Evolutionary conservation across 2,329 filamentous ascomycete species (phyloP).

Genomic region (Scytalidium lignicola): DNA sequence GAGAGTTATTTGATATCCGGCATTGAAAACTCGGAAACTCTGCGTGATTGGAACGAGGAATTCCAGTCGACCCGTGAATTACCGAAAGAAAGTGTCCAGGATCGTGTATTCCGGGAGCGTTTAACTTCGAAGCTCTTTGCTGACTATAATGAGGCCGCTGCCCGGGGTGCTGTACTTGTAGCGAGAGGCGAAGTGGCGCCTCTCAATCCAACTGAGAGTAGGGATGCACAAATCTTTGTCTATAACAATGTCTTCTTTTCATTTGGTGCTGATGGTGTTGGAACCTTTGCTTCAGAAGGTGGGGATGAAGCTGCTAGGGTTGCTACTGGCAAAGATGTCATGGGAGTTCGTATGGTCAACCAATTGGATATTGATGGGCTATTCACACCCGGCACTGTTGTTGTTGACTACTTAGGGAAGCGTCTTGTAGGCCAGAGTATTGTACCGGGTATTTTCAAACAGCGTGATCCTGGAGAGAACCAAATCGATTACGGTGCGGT

Average conservation of each 20-base stretch:
- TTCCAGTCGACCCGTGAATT: slow-evolving; percentile 96
- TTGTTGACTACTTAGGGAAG: slow-evolving; percentile 95
- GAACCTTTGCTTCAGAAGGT: slow-evolving; percentile 93
- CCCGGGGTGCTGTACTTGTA: slow-evolving; percentile 85
- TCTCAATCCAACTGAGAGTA: slow-evolving; percentile 87
- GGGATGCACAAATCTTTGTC: slow-evolving; percentile 95
- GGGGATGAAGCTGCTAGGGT: slow-evolving; percentile 94
- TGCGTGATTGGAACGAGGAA: slow-evolving; percentile 98
- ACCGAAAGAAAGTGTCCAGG: slow-evolving; percentile 88
- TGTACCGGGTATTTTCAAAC: slow-evolving; percentile 98
- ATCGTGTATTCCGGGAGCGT: slow-evolving; percentile 91
- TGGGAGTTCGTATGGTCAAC: slow-evolving; percentile 91
- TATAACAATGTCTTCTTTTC: slow-evolving; percentile 99
- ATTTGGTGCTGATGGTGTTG: slow-evolving; percentile 93
- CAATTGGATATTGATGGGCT: slow-evolving; percentile 93
- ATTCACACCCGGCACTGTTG: slow-evolving; percentile 92
- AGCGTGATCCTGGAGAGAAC: slow-evolving; percentile 93
- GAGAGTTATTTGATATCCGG: slow-evolving; percentile 88
- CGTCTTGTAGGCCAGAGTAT: slow-evolving; percentile 97
- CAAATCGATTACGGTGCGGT: slow-evolving; percentile 99
- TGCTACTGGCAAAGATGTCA: slow-evolving; percentile 93
- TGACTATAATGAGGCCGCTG: slow-evolving; percentile 94
- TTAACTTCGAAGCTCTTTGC: slow-evolving; percentile 94
- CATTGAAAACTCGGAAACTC: slow-evolving; percentile 86
- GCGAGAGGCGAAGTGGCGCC: slow-evolving; percentile 89